A percentile compares a stretch with the other conserved stretches of the same genome.
Conservation (phyloP, 495 filamentous ascomycete genomes). For the Neurospora sp. region DNA sequence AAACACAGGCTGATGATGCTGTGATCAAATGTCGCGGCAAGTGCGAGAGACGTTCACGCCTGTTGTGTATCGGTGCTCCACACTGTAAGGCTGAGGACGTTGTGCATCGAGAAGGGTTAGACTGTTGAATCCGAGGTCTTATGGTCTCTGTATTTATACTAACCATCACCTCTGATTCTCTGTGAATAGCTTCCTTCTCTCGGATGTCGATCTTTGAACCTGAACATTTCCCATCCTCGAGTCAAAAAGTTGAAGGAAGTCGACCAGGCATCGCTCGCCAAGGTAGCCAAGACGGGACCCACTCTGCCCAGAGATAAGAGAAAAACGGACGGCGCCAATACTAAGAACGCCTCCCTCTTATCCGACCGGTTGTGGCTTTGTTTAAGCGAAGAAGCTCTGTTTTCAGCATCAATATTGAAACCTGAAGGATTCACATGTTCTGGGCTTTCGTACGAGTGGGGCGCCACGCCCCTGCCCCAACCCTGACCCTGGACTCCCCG, state of each 20-base stretch:
- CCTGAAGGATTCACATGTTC: neutral
- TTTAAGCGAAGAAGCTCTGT: neutral
- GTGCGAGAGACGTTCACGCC: neutral
- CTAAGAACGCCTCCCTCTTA: neutral
- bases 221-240: neutral
- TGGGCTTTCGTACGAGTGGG: neutral
- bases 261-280: neutral
- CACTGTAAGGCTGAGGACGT: neutral
- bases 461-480: neutral
- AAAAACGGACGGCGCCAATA: neutral
- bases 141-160: neutral
- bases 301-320: conserved; percentile 7
- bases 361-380: neutral
- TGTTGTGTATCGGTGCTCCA: neutral
- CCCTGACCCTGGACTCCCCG: neutral
- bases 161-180: neutral
- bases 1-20: neutral
- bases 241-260: neutral
- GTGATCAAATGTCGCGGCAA: neutral
- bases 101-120: neutral
- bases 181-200: neutral
- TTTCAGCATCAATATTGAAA: neutral
- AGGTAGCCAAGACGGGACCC: neutral
- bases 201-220: neutral
- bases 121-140: neutral